Evolutionary conservation across 2,329 filamentous ascomycete genomes (phyloP).

Genomic region (Clarireedia monteithiana): DNA sequence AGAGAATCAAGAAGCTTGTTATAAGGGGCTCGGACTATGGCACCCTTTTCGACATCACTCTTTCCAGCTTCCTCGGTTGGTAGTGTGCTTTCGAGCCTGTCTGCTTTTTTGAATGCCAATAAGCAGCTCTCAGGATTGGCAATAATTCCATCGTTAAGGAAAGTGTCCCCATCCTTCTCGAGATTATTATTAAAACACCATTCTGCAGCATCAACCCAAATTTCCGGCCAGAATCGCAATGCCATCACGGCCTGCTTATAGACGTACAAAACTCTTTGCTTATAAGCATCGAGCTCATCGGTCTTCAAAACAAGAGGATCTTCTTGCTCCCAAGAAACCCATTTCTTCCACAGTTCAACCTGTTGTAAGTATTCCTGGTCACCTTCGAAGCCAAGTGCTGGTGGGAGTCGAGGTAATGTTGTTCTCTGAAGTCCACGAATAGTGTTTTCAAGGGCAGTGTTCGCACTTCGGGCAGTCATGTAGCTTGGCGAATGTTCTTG

Average conservation of each 20-base stretch:
- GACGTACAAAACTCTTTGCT: conserved; percentile 74
- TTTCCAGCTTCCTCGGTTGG: conserved; percentile 71
- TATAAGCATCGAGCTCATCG: conserved; percentile 69
- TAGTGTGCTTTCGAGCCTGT: conserved; percentile 74
- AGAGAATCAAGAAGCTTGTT: conserved; percentile 76
- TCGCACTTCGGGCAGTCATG: conserved; percentile 90
- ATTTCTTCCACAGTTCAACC: conserved; percentile 82
- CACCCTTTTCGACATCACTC: conserved; percentile 52
- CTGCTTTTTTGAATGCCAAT: conserved; percentile 80
- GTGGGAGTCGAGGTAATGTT: conserved; percentile 73
- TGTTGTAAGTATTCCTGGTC: conserved; percentile 78
- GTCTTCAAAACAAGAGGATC: conserved; percentile 81
- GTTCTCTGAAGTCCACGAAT: conserved; percentile 68
- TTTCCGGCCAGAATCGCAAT: conserved; percentile 86
- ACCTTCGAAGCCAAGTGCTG: conserved; percentile 78
- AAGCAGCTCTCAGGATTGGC: conserved; percentile 93
- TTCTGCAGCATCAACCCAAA: conserved; percentile 92
- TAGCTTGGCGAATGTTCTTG: conserved; percentile 89
- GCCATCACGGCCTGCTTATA: conserved; percentile 94
- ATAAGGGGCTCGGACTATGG: conserved; percentile 68
- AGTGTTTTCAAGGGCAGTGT: conserved; percentile 84
- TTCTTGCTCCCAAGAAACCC: conserved; percentile 92
- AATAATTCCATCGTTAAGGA: conserved; percentile 72
- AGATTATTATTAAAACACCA: conserved; percentile 81
- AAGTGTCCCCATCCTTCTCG: conserved; percentile 53